Evolutionary conservation across 2,329 filamentous ascomycete genomes (phyloP), one percentile per base, ranked within the genome.

Genomic region (Epichloe coenophiala): DNA sequence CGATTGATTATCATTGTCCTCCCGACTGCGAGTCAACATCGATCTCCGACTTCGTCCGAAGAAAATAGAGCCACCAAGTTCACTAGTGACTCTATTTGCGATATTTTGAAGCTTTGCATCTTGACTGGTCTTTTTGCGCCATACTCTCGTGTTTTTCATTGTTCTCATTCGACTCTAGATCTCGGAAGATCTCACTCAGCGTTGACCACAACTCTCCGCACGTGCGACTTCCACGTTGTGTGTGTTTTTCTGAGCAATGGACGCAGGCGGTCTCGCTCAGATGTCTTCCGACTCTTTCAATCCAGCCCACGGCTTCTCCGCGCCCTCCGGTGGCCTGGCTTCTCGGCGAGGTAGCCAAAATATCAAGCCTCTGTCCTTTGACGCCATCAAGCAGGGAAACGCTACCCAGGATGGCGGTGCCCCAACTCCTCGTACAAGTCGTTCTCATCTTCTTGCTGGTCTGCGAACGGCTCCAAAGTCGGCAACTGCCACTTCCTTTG

Each of bases 231-330:
- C 7, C 44, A 38, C 48, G 43, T 33, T 13, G 44, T 21, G 33
- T 31, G 35, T 45, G 23, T 39, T 27, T 43, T 39, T 5, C 17
- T 71, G 73, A 76, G 71, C 69, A 60, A 84, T 94, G 84, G 86
- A 95, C 91, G 84, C 91, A 81, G 91, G 91, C 80, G 88, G 89
- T 93, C 88, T 95, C 76, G 85, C 89, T 93, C 89, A 94, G 80
- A 97, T 97, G 91, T 87, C 88, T 74, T 91, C 88, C 76, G 86
- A 83, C 76, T 79, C 83, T 69, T 86, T 86, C 68, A 72, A 78
- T 67, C 76, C 84, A 68, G 75, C 79, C 65, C 79, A 79, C 68
- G 83, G 81, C 60, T 76, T 95, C 60, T 81, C 83, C 63, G 81
- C 88, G 71, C 85, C 89, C 49, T 75, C 80, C 55, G 81, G 85